Evolutionary conservation across 768 basidiomycete species (phyloP).

Genomic region (Panaeolus cyanescens): DNA sequence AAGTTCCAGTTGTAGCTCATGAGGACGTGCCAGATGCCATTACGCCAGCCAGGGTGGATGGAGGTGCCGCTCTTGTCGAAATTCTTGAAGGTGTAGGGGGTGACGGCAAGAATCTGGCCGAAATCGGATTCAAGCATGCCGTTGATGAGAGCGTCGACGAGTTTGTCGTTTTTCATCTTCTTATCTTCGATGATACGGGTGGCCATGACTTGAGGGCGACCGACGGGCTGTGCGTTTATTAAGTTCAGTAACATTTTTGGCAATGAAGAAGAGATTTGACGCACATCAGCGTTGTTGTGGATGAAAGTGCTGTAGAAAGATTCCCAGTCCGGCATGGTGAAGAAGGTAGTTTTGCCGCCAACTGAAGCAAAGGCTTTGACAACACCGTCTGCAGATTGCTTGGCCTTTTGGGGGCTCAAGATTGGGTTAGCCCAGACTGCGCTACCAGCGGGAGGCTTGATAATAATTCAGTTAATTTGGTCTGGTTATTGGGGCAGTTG

Average conservation of each 20-base stretch:
- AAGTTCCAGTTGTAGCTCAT: conserved; percentile 20
- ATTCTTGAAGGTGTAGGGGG: conserved; percentile 16
- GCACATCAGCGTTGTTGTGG: conserved; percentile 17
- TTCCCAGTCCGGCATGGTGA: conserved; percentile 15
- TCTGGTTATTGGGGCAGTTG: neutral
- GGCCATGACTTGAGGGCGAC: conserved; percentile 17
- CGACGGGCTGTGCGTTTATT: conserved; percentile 10
- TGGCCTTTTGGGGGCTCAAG: conserved; percentile 8
- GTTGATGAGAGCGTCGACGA: conserved; percentile 15
- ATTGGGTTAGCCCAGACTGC: conserved; percentile 19
- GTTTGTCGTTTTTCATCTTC: conserved; percentile 10
- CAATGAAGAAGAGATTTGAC: neutral
- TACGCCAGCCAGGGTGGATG: conserved; percentile 18
- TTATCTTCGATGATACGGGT: conserved; percentile 15
- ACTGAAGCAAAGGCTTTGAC: conserved; percentile 16
- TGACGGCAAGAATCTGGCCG: conserved; percentile 18
- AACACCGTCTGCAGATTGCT: conserved; percentile 13
- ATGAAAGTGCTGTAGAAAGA: conserved; percentile 22
- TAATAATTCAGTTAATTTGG: neutral
- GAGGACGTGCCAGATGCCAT: conserved; percentile 19
- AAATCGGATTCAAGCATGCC: conserved; percentile 21
- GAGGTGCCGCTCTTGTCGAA: conserved; percentile 17
- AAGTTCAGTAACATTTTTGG: neutral
- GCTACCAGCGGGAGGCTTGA: conserved; percentile 11
- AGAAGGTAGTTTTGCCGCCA: conserved; percentile 15